A percentile compares a stretch with the other conserved stretches of the same genome.
phyloP scores from a whole-genome alignment of 2,329 filamentous ascomycete genomes.

The Neofusicoccum parvum region DNA sequence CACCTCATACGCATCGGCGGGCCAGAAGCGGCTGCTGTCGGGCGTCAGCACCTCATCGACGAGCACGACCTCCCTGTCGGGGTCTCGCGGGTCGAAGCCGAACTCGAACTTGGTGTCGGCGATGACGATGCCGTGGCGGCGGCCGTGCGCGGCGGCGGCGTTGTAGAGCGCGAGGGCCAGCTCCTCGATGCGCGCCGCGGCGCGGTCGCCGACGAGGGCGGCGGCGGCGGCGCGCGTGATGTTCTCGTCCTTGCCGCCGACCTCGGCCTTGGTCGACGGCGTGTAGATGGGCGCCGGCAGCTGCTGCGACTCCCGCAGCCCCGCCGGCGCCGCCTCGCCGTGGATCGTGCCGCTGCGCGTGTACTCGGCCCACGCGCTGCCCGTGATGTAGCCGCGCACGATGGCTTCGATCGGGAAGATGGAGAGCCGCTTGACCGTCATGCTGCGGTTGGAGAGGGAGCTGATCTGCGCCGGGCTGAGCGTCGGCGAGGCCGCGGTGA shows the following conservation, averaged over 20 bases:
- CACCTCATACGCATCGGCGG: conserved; percentile 68
- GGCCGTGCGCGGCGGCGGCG: conserved; percentile 64
- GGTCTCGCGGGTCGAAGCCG: conserved; percentile 60
- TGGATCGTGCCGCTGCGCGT: conserved; percentile 74
- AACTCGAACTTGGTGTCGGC: conserved; percentile 81
- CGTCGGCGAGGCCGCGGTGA: conserved; percentile 36
- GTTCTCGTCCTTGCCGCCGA: conserved; percentile 81
- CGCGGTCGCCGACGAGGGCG: conserved; percentile 65
- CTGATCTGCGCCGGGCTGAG: conserved; percentile 38
- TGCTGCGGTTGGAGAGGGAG: conserved; percentile 63
- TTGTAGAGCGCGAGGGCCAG: conserved; percentile 67
- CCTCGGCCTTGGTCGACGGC: conserved; percentile 82
- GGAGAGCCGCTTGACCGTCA: conserved; percentile 74
- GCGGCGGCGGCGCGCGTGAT: conserved; percentile 59
- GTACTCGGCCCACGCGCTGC: conserved; percentile 82
- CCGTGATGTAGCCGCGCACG: conserved; percentile 88
- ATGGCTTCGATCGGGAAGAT: conserved; percentile 82
- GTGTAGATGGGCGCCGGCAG: conserved; percentile 74
- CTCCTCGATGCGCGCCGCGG: conserved; percentile 66
- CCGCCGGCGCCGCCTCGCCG: conserved; percentile 68
- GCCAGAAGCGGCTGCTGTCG: conserved; percentile 79
- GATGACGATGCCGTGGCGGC: conserved; percentile 70
- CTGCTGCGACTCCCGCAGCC: conserved; percentile 69
- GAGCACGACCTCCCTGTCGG: conserved; percentile 65
- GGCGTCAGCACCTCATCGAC: conserved; percentile 87